Conservation (phyloP, 2,329 filamentous ascomycete species). For the Microascus cirrosus region DNA sequence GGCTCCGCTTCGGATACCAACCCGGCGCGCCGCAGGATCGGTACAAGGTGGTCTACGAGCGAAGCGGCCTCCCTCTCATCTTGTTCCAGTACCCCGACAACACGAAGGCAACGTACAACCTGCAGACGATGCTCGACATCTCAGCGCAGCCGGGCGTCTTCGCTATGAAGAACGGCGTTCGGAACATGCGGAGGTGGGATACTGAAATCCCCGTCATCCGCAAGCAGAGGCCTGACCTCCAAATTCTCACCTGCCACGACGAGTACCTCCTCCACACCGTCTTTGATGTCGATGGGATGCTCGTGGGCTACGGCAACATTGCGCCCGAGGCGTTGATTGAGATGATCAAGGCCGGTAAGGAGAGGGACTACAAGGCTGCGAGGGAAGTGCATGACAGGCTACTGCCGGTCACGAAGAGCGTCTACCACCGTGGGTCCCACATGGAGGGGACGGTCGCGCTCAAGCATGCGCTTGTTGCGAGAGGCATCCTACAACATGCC, state of each 20-base stretch:
- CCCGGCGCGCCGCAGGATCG: slow-evolving; percentile 38
- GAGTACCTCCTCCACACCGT: slow-evolving; percentile 39
- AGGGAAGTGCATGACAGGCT: slow-evolving; percentile 37
- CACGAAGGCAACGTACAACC: slow-evolving; percentile 39
- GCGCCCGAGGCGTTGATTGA: slow-evolving; percentile 37
- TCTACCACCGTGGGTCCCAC: slow-evolving; percentile 42
- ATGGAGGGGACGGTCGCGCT: slow-evolving; percentile 42
- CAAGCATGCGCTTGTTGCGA: slow-evolving; percentile 38
- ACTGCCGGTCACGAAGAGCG: slow-evolving; percentile 38
- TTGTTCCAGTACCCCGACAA: slow-evolving; percentile 42
- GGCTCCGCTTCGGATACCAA: slow-evolving; percentile 44
- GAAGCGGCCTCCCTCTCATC: slow-evolving; percentile 35
- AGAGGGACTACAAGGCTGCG: slow-evolving; percentile 16
- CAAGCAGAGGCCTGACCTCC: slow-evolving; percentile 32
- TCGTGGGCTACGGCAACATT: slow-evolving; percentile 43
- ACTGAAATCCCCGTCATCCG: slow-evolving; percentile 42
- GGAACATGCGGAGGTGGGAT: slow-evolving; percentile 46
- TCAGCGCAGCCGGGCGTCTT: slow-evolving; percentile 39
- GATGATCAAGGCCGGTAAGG: slow-evolving; percentile 36
- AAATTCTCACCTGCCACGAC: slow-evolving; percentile 39
- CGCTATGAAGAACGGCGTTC: slow-evolving; percentile 45
- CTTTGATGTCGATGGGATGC: slow-evolving; percentile 40
- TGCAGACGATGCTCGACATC: slow-evolving; percentile 41
- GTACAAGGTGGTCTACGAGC: slow-evolving; percentile 35
- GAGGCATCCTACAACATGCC: slow-evolving; percentile 35